Conservation (phyloP, 2,329 filamentous ascomycete genomes). For the Penicillium sp. region DNA sequence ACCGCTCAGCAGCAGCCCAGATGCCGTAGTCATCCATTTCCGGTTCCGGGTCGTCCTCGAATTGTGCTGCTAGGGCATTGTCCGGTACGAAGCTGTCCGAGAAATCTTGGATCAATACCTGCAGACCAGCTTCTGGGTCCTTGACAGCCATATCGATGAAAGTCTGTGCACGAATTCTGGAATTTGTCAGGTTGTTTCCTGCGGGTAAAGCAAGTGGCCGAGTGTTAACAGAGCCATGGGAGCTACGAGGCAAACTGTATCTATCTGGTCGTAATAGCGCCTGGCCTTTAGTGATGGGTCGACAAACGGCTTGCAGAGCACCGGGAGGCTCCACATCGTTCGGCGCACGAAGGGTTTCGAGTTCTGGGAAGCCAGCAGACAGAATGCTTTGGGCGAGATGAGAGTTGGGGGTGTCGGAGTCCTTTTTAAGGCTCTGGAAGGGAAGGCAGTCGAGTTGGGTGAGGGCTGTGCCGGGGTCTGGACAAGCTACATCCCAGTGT, state of each 20-base stretch:
- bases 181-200: slow-evolving; percentile 46
- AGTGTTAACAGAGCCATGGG: slow-evolving; percentile 42
- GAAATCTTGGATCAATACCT: slow-evolving; percentile 43
- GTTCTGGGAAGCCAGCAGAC: slow-evolving; percentile 41
- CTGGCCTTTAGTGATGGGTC: slow-evolving; percentile 38
- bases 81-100: slow-evolving; percentile 40
- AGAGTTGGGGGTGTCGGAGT: slow-evolving; percentile 40
- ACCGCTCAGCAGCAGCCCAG: slow-evolving; percentile 27
- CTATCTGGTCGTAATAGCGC: slow-evolving; percentile 42
- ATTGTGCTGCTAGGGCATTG: slow-evolving; percentile 28
- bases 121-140: slow-evolving; percentile 42
- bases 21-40: slow-evolving; percentile 36
- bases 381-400: slow-evolving; percentile 47
- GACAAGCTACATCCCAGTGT: slow-evolving; percentile 57
- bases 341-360: slow-evolving; percentile 44
- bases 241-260: slow-evolving; percentile 43
- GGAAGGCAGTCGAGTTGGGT: slow-evolving; percentile 39
- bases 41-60: slow-evolving; percentile 33
- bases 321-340: slow-evolving; percentile 46
- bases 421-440: slow-evolving; percentile 35
- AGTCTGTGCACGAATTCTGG: slow-evolving; percentile 46
- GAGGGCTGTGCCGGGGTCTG: slow-evolving; percentile 37
- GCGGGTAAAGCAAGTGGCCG: slow-evolving; percentile 42
- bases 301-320: slow-evolving; percentile 45
- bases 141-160: slow-evolving; percentile 46